phyloP scores from a whole-genome alignment of 2,329 filamentous ascomycete species.

The Cladophialophora chaetospira region DNA sequence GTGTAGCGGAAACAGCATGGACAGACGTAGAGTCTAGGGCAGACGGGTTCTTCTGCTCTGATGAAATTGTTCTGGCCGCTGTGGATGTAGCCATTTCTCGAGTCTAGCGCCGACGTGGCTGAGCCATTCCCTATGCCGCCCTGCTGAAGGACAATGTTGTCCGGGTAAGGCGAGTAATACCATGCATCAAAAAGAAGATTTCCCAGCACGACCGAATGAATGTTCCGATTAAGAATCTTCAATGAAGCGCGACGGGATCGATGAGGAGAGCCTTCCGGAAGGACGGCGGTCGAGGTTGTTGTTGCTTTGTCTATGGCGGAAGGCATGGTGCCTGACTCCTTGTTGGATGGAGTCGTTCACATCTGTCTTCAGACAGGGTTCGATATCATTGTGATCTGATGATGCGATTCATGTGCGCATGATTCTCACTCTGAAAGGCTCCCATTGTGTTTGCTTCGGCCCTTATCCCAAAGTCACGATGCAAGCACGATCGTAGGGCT shows the following conservation, averaged over 20 bases:
- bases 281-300: constrained; percentile 19
- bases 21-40: constrained; percentile 60
- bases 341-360: not conserved
- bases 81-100: constrained; percentile 21
- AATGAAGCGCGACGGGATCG: constrained; percentile 28
- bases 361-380: not conserved
- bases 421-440: no score
- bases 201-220: constrained; percentile 83
- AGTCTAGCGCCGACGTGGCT: constrained; percentile 40
- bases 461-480: no score
- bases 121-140: constrained; percentile 26
- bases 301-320: constrained; percentile 16
- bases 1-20: constrained; percentile 94
- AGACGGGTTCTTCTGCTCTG: constrained; percentile 15
- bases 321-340: constrained; percentile 18
- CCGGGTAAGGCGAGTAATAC: constrained; percentile 86
- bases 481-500: no score
- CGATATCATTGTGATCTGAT: not conserved
- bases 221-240: constrained; percentile 60
- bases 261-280: constrained; percentile 31
- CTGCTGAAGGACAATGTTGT: constrained; percentile 53
- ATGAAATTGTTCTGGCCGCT: not conserved
- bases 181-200: constrained; percentile 82
- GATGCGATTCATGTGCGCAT: no score
- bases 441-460: no score